phyloP scores from a whole-genome alignment of 768 basidiomycete genomes.

The Gyrodon lividus region DNA sequence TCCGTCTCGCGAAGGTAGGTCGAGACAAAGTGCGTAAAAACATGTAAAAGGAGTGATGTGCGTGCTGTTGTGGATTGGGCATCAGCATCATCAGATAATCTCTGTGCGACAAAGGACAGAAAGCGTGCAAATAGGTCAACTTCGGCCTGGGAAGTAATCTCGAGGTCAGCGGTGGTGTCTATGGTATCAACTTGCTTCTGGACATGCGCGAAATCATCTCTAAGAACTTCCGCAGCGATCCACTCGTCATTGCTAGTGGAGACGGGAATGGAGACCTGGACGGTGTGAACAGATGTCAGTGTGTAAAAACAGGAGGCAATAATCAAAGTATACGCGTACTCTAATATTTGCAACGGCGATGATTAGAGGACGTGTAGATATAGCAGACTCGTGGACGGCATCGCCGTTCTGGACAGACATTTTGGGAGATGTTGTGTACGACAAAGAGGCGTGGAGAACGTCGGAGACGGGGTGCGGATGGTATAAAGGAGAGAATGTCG shows the following conservation, averaged over 20 bases:
- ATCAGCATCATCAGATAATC: constrained; percentile 56
- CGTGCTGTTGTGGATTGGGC: constrained; percentile 51
- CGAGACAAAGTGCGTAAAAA: constrained; percentile 75
- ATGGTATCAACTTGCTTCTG: constrained; percentile 57
- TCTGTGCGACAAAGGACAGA: constrained; percentile 70
- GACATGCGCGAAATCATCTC: constrained; percentile 80
- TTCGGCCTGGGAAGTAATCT: constrained; percentile 59
- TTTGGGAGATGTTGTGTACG: constrained; percentile 15
- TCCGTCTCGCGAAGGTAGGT: constrained; percentile 72
- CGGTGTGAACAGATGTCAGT: constrained; percentile 3
- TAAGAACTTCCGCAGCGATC: constrained; percentile 89
- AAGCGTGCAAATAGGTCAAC: constrained; percentile 83
- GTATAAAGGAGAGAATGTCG: constrained; percentile 7
- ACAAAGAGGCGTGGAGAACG: constrained; percentile 1
- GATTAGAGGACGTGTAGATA: constrained; percentile 37
- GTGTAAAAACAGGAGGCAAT: constrained; percentile 1
- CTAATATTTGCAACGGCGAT: constrained; percentile 33
- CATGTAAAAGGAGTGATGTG: constrained; percentile 67
- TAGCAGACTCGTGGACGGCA: constrained; percentile 27
- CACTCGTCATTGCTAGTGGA: constrained; percentile 80
- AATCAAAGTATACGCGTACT: constrained; percentile 27
- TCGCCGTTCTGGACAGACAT: constrained; percentile 35
- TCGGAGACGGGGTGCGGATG: constrained; percentile 3
- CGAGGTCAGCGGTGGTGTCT: constrained; percentile 51
- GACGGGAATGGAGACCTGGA: constrained; percentile 82